Evolutionary conservation across 495 filamentous ascomycete species (phyloP), one percentile per base, ranked within the genome.

Genomic region (Hypoxylon subgilvum): DNA sequence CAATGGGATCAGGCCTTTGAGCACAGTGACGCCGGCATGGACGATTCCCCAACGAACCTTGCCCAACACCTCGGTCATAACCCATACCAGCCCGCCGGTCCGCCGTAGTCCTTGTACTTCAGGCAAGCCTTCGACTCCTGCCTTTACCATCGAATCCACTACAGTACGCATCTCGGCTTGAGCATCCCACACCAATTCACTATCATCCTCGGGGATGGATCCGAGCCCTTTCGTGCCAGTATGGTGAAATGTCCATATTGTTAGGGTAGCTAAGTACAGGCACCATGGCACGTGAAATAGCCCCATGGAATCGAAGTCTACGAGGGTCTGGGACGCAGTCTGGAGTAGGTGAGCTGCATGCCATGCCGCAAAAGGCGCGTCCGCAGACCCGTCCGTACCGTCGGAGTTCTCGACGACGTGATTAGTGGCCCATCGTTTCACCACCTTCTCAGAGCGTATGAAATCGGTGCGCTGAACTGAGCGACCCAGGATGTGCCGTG

Each of bases 271-370:
- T 18, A 84, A 65, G 57, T 85, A 85, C 25, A 83, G 61, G 54
- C 78, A 79, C 82, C 82, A 84, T 0, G 81, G 79, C 40, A 80
- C 81, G 61, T 83, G 80, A 52, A 83, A 83, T 4, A 77, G 69
- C 52, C 80, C 74, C 10, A 75, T 77, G 10, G 73, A 72, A 21
- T 81, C 78, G 68, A 76, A 80, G 32, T 83, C 74, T 28, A 76
- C 71, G 10, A 81, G 70, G 41, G 74, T 76, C 17, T 72, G 51
- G 5, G 82, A 73, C 2, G 79, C 76, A 31, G 73, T 74, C 13
- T 76, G 74, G 4, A 84, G 65, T 4, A 84, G 58, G 21, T 42
- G 47, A 3, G 79, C 75, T 0, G 82, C 78, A 48, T 84, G 82
- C 32, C 76, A 77, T 3, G 73, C 77, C 6, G 70, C 68, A 12